Evolutionary conservation across 371 early-diverging fungal genomes (phyloP), one percentile per base, ranked within the genome.

Genomic region (Mortierella polycephala): DNA sequence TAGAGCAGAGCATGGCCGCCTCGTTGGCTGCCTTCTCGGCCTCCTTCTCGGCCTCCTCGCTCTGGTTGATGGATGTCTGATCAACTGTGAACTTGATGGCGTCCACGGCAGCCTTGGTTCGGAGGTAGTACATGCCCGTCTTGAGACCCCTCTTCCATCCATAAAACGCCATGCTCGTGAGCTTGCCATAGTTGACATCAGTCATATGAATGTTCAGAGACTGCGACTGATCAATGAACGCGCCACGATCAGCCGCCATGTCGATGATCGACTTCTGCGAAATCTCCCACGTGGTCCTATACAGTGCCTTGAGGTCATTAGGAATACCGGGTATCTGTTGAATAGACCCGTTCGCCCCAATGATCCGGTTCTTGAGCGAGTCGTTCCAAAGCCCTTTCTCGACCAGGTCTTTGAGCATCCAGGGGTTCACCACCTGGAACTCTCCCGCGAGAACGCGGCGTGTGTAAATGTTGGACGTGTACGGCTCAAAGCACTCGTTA

Each of bases 111-210:
- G 99, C 99, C 44, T 96, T 90, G 9, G 99, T 95, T 56, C 99
- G 93, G 60, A 99, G 85, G 82, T 99, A 99, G 87, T 99, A 99
- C 98, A 99, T 98, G 67, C 99, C 99, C 13, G 99, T 99, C 92
- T 99, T 99, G 54, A 99, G 88, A 1, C 99, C 99, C 83, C 91
- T 93, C 87, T 95, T 95, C 98, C 98, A 99, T 16, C 98, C 99
- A 84, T 99, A 98, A 82, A 99, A 99, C 84, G 99, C 99, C 99
- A 99, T 99, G 20, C 93, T 92, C 1, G 99, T 96, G 54, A 96
- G 82, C 85, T 96, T 97, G 95, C 89, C 64, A 53, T 73, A 62
- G 50, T 67, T 73, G 30, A 62, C 67, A 57, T 67, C 73, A 5
- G 73, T 64, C 67, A 64, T 99, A 85, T 98, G 98, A 52, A 99